Evolutionary conservation across 208 protist species (phyloP), one percentile per base, ranked within the genome.

Genomic region (Acanthamoeba pearcei): DNA sequence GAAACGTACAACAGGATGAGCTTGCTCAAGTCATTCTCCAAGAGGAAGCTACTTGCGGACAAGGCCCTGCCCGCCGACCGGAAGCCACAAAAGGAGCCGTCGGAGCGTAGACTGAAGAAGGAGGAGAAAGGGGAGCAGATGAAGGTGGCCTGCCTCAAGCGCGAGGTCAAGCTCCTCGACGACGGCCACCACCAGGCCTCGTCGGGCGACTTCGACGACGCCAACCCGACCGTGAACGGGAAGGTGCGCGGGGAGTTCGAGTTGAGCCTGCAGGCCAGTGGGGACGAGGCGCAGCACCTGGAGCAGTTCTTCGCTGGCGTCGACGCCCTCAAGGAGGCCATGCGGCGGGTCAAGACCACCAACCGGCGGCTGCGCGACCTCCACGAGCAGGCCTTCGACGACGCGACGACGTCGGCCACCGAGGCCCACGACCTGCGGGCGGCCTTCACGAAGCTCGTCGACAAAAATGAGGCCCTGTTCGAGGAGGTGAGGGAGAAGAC

Each of bases 271-370:
- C 70, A 78, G 70, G 70, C 70, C 12, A 78, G 32, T 78, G 70
- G 70, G 12, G 70, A 78, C 9, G 70, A 78, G 70, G 70, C 32
- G n/a, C n/a, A 78, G 70, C n/a, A 42, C 32, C 70, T 78, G 70
- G 70, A 78, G 70, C n/a, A 12, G 9, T 78, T 78, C 35, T 78
- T 78, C 70, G 70, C 70, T 6, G 70, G 70, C 35, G 70, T 78
- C 12, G 70, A 78, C n/a, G 9, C 6, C 6, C 70, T 78, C 32
- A 78, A 78, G 70, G 70, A 78, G 70, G 70, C 35, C 70, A 78
- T 78, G 70, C n/a, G 35, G 35, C 6, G n/a, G 70, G 70, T 78
- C 70, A 78, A 78, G 35, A 17, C n/a, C 12, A 78, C n/a, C 70
- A 78, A 32, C n/a, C 32, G 35, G 12, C n/a, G 35, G 12, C 70